Evolutionary conservation across 805 yeast species (phyloP).

Genomic region (Candida railenensis): DNA sequence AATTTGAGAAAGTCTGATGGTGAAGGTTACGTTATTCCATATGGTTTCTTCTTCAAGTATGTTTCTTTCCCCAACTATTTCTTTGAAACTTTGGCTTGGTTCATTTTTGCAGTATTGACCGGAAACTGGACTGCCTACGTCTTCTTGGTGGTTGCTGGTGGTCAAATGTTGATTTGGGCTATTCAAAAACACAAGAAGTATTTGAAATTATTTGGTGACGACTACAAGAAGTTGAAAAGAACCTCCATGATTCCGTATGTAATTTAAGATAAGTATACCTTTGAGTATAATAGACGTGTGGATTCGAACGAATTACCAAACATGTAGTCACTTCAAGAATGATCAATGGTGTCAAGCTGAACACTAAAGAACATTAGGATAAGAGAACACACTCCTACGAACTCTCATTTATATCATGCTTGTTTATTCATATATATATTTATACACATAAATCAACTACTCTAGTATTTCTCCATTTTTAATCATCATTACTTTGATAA

Average conservation of each 20-base stretch:
- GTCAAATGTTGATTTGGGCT: conserved; percentile 93
- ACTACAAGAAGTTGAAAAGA: conserved; percentile 77
- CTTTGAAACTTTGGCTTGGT: conserved; percentile 81
- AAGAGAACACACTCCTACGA: no score
- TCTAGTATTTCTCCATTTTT: no score
- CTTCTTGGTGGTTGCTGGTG: conserved; percentile 68
- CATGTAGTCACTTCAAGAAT: no score
- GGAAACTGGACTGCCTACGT: conserved; percentile 76
- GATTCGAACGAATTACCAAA: no score
- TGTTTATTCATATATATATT: no score
- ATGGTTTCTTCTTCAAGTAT: conserved; percentile 77
- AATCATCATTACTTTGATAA: no score
- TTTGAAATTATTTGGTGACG: conserved; percentile 66
- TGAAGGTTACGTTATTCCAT: conserved; percentile 65
- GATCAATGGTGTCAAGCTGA: no score
- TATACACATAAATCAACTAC: no score
- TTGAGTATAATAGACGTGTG: neutral
- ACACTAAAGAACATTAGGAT: no score
- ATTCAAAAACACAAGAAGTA: conserved; percentile 75
- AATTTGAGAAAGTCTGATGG: conserved; percentile 55
- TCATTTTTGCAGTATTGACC: conserved; percentile 63
- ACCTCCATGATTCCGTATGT: conserved; percentile 72
- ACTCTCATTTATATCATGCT: no score
- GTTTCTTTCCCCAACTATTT: conserved; percentile 95
- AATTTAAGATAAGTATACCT: conserved; percentile 29